Evolutionary conservation across 305 asterid genomes (phyloP).

Genomic region (Fraxinus ornus): DNA sequence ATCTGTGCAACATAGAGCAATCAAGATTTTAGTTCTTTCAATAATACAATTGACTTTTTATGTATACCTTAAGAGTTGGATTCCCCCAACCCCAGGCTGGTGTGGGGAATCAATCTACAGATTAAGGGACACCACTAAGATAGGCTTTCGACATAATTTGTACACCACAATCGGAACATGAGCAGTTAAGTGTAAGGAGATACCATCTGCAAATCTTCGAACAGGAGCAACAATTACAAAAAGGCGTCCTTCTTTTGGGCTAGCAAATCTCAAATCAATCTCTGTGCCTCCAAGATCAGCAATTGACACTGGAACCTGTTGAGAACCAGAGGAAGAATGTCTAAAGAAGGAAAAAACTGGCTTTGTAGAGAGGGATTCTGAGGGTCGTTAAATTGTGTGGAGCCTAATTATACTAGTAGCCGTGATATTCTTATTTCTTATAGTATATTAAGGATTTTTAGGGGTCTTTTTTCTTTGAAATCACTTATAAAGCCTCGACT

Average conservation of each 20-base stretch:
- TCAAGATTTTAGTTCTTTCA: slow-evolving; percentile 8
- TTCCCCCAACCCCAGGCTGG: background rate
- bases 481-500: background rate
- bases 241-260: slow-evolving; percentile 74
- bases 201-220: slow-evolving; percentile 73
- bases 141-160: background rate
- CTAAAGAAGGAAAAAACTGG: background rate
- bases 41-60: background rate
- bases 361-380: background rate
- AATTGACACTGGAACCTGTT: slow-evolving; percentile 58
- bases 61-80: background rate
- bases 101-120: background rate
- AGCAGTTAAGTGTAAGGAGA: slow-evolving; percentile 3
- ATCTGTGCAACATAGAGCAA: slow-evolving; percentile 39
- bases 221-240: slow-evolving; percentile 91
- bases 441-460: background rate
- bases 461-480: background rate
- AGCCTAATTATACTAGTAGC: background rate
- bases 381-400: background rate
- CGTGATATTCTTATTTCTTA: background rate
- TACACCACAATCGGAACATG: background rate
- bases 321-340: slow-evolving; percentile 2
- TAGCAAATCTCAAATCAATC: slow-evolving; percentile 51
- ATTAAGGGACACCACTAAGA: background rate
- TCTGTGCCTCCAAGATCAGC: slow-evolving; percentile 66